Conservation (phyloP, 2,329 filamentous ascomycete species). For the Penicillium rolfsii region DNA sequence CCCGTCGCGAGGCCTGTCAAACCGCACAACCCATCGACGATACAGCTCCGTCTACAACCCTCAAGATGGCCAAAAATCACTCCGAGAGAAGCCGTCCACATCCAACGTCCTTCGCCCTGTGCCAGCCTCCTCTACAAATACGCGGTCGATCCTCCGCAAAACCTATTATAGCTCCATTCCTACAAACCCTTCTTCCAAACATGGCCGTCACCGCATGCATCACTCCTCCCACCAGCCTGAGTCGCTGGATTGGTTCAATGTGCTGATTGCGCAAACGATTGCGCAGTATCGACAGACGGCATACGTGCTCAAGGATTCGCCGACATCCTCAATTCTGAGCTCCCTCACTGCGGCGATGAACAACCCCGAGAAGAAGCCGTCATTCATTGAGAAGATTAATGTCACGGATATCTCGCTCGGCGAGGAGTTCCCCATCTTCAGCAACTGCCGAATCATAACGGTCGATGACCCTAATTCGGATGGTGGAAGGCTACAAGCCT, state of each 20-base stretch:
- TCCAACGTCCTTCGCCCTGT: conserved; percentile 74
- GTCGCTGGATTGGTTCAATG: conserved; percentile 98
- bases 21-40: conserved; percentile 76
- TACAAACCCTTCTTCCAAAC: conserved; percentile 44
- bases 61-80: conserved; percentile 48
- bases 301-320: conserved; percentile 73
- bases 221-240: conserved; percentile 89
- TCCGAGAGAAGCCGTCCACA: conserved; percentile 54
- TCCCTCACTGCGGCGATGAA: conserved; percentile 86
- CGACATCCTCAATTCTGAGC: conserved; percentile 67
- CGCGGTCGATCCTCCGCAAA: conserved; percentile 78
- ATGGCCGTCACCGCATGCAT: conserved; percentile 47
- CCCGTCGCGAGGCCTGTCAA: conserved; percentile 75
- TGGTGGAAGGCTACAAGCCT: conserved; percentile 81
- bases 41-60: conserved; percentile 64
- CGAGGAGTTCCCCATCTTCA: conserved; percentile 98
- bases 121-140: conserved; percentile 82
- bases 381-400: conserved; percentile 90
- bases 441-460: conserved; percentile 94
- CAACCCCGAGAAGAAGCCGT: conserved; percentile 80
- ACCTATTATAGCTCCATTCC: conserved; percentile 82
- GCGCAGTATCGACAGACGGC: conserved; percentile 93
- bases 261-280: conserved; percentile 92
- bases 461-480: conserved; percentile 62
- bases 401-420: conserved; percentile 93